Conservation (phyloP, 2,329 filamentous ascomycete genomes). For the Epicoccum sorghinum region DNA sequence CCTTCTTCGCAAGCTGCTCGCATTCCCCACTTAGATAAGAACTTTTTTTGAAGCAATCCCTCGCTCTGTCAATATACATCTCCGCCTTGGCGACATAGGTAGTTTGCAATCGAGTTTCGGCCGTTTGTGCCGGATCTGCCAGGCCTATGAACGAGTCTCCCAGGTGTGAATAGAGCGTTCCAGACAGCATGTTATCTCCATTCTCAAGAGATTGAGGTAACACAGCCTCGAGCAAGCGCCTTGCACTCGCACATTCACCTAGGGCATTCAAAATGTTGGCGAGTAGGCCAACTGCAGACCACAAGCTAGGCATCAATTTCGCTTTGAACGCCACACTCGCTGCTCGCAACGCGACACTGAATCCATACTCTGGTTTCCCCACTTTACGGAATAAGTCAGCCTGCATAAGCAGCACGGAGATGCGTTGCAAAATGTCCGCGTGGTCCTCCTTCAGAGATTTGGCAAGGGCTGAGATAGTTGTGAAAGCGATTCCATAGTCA, state of each 20-base stretch:
- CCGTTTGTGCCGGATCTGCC: constrained; percentile 59
- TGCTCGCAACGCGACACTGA: constrained; percentile 77
- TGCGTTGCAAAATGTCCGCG: constrained; percentile 69
- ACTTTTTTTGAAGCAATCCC: constrained; percentile 63
- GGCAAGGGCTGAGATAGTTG: constrained; percentile 60
- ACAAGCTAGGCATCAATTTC: constrained; percentile 71
- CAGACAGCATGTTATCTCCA: constrained; percentile 66
- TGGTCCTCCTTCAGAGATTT: constrained; percentile 59
- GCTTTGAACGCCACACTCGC: constrained; percentile 75
- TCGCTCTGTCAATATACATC: constrained; percentile 44
- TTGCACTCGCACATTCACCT: constrained; percentile 72
- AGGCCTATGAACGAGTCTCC: constrained; percentile 81
- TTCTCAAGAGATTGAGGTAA: constrained; percentile 77
- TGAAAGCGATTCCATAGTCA: constrained; percentile 60
- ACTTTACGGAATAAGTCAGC: constrained; percentile 71
- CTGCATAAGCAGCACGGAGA: constrained; percentile 76
- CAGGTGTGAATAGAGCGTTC: constrained; percentile 70
- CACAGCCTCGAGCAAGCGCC: constrained; percentile 68
- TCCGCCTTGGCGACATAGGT: constrained; percentile 40
- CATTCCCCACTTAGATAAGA: constrained; percentile 74
- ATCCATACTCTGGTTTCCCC: constrained; percentile 73
- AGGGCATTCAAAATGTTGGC: constrained; percentile 72
- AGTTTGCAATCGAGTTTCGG: constrained; percentile 23
- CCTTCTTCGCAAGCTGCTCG: constrained; percentile 82
- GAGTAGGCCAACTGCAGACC: constrained; percentile 72